Conservation (phyloP, 495 filamentous ascomycete species). For the Aspergillus wentii region DNA sequence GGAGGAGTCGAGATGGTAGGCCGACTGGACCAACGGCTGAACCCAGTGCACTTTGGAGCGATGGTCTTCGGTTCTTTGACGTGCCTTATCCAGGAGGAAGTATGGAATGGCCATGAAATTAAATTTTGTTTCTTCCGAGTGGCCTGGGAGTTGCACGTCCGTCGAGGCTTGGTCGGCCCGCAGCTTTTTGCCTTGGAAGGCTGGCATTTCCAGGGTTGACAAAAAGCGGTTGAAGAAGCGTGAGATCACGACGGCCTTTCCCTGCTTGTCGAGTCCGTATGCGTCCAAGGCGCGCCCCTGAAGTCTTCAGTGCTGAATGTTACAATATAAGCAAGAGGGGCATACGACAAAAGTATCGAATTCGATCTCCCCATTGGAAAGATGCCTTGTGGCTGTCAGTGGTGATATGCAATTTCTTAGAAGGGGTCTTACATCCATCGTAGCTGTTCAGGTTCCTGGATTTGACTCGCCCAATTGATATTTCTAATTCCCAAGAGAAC, state of each 20-base stretch:
- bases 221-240: not conserved
- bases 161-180: not conserved
- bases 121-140: not conserved
- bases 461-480: not conserved
- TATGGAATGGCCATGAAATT: conserved; percentile 6
- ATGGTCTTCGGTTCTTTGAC: not conserved
- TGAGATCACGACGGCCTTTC: not conserved
- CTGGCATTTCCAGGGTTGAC: not conserved
- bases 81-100: conserved; percentile 1
- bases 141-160: not conserved
- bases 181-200: conserved; percentile 4
- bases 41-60: conserved; percentile 6
- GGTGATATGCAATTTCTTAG: not conserved
- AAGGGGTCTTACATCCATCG: conserved; percentile 6
- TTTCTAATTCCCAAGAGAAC: conserved; percentile 3
- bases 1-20: conserved; percentile 10
- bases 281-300: conserved; percentile 5
- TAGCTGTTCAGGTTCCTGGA: not conserved
- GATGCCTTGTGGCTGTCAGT: conserved; percentile 1
- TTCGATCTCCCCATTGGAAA: conserved; percentile 4
- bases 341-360: conserved; percentile 5
- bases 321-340: not conserved
- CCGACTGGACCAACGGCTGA: conserved; percentile 8
- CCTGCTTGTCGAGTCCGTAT: conserved; percentile 2
- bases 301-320: not conserved